Base-by-base conservation (phyloP, 768 basidiomycete species). In the Hygrophoropsis aurantiaca region DNA sequence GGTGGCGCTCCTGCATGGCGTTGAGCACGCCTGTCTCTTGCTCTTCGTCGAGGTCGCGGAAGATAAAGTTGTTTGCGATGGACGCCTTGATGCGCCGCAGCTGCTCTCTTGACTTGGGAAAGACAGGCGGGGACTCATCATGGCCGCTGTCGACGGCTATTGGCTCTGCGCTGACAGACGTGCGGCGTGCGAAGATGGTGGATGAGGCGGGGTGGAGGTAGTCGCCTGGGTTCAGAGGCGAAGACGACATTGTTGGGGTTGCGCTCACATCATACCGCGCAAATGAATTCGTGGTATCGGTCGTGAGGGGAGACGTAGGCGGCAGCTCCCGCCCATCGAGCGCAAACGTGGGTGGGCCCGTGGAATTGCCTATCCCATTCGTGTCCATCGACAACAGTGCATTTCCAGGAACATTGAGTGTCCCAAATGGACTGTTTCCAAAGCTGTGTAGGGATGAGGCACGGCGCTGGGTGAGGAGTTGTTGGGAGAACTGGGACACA, bases 121-220 rank as follows among this genome's bases (percentile, higher is more conserved):
- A 88, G 42, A 85, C 73, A 18, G 92, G 92, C 8, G 88, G 78
- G 18, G 81, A 79, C 52, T 86, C 81, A 55, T 84, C 74, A 50
- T 74, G 61, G 49, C 73, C 72, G 60, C 81, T 80, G 63, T 89
- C 80, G 44, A 97, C 81, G n/a, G 82, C 81, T 61, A 98, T 92
- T 3, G 94, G 92, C 66, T 99, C 97, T 4, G 97, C 97, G 45
- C 90, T 93, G 49, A 99, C 93, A 30, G 94, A 97, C 3, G 90
- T 89, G 35, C 97, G 84, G 30, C 97, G 83, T 24, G 91, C 91
- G 62, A 97, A 79, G 61, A 84, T 90, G 58, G 84, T 87, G 65
- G 85, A 78, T 5, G 79, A 79, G 18, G 85, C 85, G 0, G 85
- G 79, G 35, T 84, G 81, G n/a, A 91, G 74, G 56, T 80, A 87